A percentile compares a stretch with the other conserved stretches of the same genome.
These are phyloP conservation scores for Salix udensis DNA, from an alignment of 345 rosid species.

Conservation along the genomic window DNA sequence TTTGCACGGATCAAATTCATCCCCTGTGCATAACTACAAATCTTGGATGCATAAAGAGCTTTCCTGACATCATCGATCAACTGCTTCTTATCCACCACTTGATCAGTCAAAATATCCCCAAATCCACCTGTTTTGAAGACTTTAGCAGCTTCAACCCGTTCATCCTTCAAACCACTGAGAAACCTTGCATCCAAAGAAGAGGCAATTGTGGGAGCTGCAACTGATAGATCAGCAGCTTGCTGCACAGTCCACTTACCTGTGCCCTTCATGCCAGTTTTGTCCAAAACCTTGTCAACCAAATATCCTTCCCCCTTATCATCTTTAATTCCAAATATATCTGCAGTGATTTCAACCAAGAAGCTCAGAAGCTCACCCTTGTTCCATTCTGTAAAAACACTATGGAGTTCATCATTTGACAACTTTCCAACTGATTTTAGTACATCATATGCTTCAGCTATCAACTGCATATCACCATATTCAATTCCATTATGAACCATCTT, in stretches of 20 bases:
- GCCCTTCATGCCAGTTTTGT: constrained; percentile 97
- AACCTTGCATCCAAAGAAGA: constrained; percentile 87
- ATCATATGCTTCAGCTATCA: constrained; percentile 89
- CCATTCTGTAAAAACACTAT: constrained; percentile 70
- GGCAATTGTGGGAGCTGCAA: constrained; percentile 91
- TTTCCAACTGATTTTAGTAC: constrained; percentile 86
- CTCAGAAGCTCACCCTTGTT: constrained; percentile 93
- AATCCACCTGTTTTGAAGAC: constrained; percentile 76
- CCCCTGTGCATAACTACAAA: constrained; percentile 96
- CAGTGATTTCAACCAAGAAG: constrained; percentile 91
- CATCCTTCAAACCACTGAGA: constrained; percentile 88
- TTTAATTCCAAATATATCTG: constrained; percentile 79
- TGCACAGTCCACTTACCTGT: constrained; percentile 99
- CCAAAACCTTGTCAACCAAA: constrained; percentile 89
- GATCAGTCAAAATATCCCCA: constrained; percentile 55
- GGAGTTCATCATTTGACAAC: constrained; percentile 77
- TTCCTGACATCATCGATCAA: constrained; percentile 80
- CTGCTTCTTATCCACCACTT: constrained; percentile 70
- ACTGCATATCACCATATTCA: constrained; percentile 96
- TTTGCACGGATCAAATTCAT: constrained; percentile 94
- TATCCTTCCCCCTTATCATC: constrained; percentile 84
- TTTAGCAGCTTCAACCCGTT: constrained; percentile 79
- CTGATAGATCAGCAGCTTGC: constrained; percentile 94
- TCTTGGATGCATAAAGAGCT: constrained; percentile 91
- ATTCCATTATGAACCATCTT: constrained; percentile 97